Conservation (phyloP, 208 protist genomes). For the Acanthamoeba culbertsoni region DNA sequence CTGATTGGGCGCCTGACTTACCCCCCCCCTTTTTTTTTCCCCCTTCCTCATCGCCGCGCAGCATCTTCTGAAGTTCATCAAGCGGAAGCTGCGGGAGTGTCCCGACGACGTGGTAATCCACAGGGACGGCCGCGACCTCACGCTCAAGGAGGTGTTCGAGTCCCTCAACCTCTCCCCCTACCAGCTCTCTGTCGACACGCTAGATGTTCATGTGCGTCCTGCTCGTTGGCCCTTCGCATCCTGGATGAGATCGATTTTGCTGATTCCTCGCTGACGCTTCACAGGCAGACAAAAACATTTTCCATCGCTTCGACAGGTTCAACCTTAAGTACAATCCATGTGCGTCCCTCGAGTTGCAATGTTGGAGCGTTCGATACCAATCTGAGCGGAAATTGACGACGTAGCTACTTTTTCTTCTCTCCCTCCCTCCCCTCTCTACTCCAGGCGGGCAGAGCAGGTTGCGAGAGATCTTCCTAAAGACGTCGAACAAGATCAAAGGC, state of each 20-base stretch:
- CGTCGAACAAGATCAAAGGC: neutral
- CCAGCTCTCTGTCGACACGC: slow-evolving; percentile 93
- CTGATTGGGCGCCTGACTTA: slow-evolving; percentile 72
- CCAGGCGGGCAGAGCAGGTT: slow-evolving; percentile 85
- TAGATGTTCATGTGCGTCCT: slow-evolving; percentile 81
- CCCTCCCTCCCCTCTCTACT: too few relatives aligned
- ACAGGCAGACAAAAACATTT: slow-evolving; percentile 89
- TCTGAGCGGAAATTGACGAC: too few relatives aligned
- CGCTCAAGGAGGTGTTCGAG: slow-evolving; percentile 81
- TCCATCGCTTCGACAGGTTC: slow-evolving; percentile 99
- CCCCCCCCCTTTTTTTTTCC: neutral
- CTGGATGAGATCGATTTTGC: neutral
- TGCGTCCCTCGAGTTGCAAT: too few relatives aligned
- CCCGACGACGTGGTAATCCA: slow-evolving; percentile 1
- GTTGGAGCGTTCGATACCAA: too few relatives aligned
- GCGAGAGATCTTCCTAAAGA: slow-evolving; percentile 10
- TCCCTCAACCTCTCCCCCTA: slow-evolving; percentile 75
- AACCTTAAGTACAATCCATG: slow-evolving; percentile 97
- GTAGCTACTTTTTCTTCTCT: too few relatives aligned
- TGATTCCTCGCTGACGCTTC: neutral
- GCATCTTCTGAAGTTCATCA: slow-evolving; percentile 93
- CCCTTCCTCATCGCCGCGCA: slow-evolving; percentile 41
- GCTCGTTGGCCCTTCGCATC: neutral
- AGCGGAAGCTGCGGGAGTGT: slow-evolving; percentile 70
- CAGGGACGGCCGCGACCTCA: slow-evolving; percentile 58